A percentile compares a stretch with the other conserved stretches of the same genome.
Evolutionary conservation across 331 rosid genomes (phyloP).

Genomic region (Erythrophleum ivorense): DNA sequence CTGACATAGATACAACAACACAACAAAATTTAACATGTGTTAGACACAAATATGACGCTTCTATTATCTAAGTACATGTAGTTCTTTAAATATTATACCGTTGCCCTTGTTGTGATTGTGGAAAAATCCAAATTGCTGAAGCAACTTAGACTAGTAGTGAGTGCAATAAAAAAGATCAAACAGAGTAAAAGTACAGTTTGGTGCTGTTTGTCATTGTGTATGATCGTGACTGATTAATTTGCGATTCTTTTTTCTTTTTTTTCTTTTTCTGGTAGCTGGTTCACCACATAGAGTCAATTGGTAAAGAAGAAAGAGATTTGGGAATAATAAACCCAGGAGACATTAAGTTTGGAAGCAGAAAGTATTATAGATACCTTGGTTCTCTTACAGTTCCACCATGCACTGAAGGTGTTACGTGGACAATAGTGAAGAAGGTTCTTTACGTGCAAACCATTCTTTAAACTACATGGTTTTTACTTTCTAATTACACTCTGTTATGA

Average conservation of each 20-base stretch:
- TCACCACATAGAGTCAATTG: slow-evolving; percentile 43
- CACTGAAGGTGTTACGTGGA: slow-evolving; percentile 81
- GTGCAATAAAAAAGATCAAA: no score
- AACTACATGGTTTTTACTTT: neutral
- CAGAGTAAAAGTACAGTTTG: neutral
- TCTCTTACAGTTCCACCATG: slow-evolving; percentile 87
- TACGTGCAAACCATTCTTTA: neutral
- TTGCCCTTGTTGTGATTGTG: no score
- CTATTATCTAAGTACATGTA: neutral
- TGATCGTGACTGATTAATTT: neutral
- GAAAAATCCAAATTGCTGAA: no score
- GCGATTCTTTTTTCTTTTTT: neutral
- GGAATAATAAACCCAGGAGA: slow-evolving; percentile 60
- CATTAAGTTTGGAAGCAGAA: slow-evolving; percentile 59
- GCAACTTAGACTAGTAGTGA: no score
- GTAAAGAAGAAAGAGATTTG: slow-evolving; percentile 50
- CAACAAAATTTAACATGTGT: neutral
- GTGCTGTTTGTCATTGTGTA: neutral
- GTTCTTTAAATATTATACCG: neutral
- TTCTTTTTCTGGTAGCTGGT: slow-evolving; percentile 51
- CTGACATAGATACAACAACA: no score
- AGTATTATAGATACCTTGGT: slow-evolving; percentile 78
- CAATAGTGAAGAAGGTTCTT: slow-evolving; percentile 63
- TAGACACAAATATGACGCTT: neutral
- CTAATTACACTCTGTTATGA: neutral